A percentile compares a stretch with the other conserved stretches of the same genome.
Conservation (phyloP, 2,329 filamentous ascomycete genomes). For the Paecilomyces formosus region DNA sequence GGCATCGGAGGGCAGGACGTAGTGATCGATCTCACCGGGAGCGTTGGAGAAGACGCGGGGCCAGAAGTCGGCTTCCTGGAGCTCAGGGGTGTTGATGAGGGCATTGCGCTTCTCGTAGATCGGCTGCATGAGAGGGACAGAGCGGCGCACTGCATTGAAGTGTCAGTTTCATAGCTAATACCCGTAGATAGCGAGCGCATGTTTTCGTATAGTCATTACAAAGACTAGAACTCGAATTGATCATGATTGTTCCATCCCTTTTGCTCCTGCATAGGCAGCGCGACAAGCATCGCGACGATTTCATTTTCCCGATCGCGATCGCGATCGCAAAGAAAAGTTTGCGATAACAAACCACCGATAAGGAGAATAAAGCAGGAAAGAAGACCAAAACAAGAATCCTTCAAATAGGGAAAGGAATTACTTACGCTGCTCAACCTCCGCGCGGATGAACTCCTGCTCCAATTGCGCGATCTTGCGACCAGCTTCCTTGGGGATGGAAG, state of each 20-base stretch:
- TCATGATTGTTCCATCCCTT: not conserved
- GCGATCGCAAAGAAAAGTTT: not conserved
- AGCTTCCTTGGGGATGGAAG: conserved; percentile 40
- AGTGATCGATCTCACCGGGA: conserved; percentile 78
- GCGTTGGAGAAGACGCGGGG: conserved; percentile 84
- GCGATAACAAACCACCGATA: not conserved
- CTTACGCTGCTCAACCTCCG: conserved; percentile 76
- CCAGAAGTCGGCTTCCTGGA: conserved; percentile 69
- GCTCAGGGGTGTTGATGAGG: conserved; percentile 58
- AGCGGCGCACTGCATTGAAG: conserved; percentile 56
- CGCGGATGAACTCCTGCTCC: conserved; percentile 76
- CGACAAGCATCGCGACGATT: not conserved
- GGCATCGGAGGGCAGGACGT: conserved; percentile 73
- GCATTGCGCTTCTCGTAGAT: conserved; percentile 71
- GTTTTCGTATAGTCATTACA: not conserved
- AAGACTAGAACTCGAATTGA: not conserved
- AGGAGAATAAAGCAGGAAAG: not conserved
- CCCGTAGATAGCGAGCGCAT: not conserved
- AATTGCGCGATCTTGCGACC: conserved; percentile 61
- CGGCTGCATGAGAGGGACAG: conserved; percentile 59
- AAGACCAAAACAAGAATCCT: conserved; percentile 1
- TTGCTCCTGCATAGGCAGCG: not conserved
- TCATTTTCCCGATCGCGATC: not conserved
- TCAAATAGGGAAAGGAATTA: conserved; percentile 13
- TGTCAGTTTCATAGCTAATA: conserved; percentile 1